A percentile compares a stretch with the other conserved stretches of the same genome.
These are phyloP conservation scores for Raffaelea deltoideospora DNA, from an alignment of 2,329 filamentous ascomycete species.

Conservation along the genomic window DNA sequence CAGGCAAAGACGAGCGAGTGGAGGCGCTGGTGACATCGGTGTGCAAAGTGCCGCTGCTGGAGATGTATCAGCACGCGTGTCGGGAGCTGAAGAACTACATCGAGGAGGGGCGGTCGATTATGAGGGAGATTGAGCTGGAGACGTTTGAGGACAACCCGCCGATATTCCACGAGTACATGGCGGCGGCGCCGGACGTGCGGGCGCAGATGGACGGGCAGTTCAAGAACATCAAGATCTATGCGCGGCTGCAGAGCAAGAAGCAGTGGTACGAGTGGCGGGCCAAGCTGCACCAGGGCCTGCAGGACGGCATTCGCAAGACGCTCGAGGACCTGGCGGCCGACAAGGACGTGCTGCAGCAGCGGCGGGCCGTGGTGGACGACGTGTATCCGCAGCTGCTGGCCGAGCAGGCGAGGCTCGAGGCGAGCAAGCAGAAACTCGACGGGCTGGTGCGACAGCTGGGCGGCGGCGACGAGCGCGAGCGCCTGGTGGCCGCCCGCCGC, in stretches of 20 bases:
- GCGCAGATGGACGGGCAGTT: slow-evolving; percentile 89
- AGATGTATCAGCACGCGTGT: slow-evolving; percentile 89
- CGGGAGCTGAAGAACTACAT: slow-evolving; percentile 96
- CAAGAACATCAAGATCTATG: slow-evolving; percentile 91
- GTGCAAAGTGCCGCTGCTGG: slow-evolving; percentile 82
- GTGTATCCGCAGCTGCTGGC: slow-evolving; percentile 51
- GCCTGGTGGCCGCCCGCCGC: slow-evolving; percentile 58
- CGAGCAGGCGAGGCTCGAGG: slow-evolving; percentile 44
- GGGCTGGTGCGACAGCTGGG: slow-evolving; percentile 56
- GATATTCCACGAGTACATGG: slow-evolving; percentile 82
- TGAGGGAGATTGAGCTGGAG: slow-evolving; percentile 79
- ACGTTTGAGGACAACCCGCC: slow-evolving; percentile 82
- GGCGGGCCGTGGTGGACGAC: slow-evolving; percentile 52
- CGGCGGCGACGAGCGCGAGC: slow-evolving; percentile 62
- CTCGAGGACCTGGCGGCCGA: slow-evolving; percentile 64
- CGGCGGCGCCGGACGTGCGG: slow-evolving; percentile 69
- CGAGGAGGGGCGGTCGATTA: slow-evolving; percentile 76
- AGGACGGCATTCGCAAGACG: slow-evolving; percentile 63
- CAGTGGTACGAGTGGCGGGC: slow-evolving; percentile 98
- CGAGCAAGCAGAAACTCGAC: slow-evolving; percentile 53
- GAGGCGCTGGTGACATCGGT: slow-evolving; percentile 76
- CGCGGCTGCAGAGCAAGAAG: slow-evolving; percentile 77
- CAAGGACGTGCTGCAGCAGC: slow-evolving; percentile 47
- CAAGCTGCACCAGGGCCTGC: slow-evolving; percentile 68
- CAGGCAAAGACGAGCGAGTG: slow-evolving; percentile 20